Evolutionary conservation across 345 rosid genomes (phyloP).

Genomic region (Citrus cavaleriei): DNA sequence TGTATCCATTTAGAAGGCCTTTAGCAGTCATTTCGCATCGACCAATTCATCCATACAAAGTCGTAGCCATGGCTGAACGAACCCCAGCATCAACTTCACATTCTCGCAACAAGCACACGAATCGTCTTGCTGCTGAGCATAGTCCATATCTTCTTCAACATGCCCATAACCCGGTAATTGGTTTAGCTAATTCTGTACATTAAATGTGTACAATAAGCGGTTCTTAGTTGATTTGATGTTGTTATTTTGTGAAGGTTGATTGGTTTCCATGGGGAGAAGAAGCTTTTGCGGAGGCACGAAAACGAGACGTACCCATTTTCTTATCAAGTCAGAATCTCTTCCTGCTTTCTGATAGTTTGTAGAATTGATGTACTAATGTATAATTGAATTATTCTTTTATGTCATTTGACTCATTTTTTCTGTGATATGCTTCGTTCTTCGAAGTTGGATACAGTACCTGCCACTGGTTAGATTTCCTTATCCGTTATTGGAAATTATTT

Average conservation of each 20-base stretch:
- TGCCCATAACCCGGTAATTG: constrained; percentile 75
- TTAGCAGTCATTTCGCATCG: constrained; percentile 20
- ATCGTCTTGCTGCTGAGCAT: constrained; percentile 78
- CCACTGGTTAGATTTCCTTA: constrained; percentile 71
- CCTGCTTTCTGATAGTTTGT: constrained; percentile 5
- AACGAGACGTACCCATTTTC: constrained; percentile 86
- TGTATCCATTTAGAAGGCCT: constrained; percentile 17
- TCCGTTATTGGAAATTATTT: constrained; percentile 1
- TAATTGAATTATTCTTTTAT: constrained; percentile 23
- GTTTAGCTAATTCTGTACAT: not conserved
- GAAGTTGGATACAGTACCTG: constrained; percentile 99
- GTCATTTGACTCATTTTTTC: constrained; percentile 8
- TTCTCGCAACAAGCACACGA: constrained; percentile 38
- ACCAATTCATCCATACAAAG: constrained; percentile 31
- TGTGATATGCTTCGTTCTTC: constrained; percentile 21
- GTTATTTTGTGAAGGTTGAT: constrained; percentile 51
- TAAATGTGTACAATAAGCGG: not conserved
- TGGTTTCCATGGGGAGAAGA: constrained; percentile 97
- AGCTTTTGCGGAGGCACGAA: constrained; percentile 81
- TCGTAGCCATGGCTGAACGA: constrained; percentile 44
- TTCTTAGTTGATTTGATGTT: not conserved
- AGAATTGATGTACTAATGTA: not conserved
- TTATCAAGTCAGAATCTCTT: constrained; percentile 58
- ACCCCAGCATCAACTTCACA: constrained; percentile 28
- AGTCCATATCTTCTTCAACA: constrained; percentile 94